A percentile compares a stretch with the other conserved stretches of the same genome.
These are phyloP conservation scores for Hypoxylon sp. DNA, from an alignment of 2,329 filamentous ascomycete genomes.

Conservation along the genomic window DNA sequence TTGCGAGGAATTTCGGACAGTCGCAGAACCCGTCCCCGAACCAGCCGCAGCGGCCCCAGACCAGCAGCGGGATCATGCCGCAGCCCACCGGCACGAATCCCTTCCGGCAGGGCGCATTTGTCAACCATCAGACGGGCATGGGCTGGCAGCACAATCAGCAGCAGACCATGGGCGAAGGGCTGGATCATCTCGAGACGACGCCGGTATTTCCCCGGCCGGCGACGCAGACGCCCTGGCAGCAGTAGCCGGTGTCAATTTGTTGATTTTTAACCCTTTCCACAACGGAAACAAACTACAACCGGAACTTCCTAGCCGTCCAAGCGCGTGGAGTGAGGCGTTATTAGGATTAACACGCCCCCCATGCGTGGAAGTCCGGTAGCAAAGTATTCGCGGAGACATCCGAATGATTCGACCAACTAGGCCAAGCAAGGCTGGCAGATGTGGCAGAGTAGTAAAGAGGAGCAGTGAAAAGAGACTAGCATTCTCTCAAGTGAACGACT, in stretches of 20 bases:
- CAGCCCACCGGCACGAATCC: slow-evolving; percentile 93
- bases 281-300: too few species aligned
- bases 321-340: slow-evolving; percentile 44
- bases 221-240: slow-evolving; percentile 68
- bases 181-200: slow-evolving; percentile 81
- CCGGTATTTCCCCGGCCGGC: slow-evolving; percentile 86
- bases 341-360: slow-evolving; percentile 29
- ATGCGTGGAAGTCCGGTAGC: too few species aligned
- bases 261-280: too few species aligned
- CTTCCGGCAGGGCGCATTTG: slow-evolving; percentile 89
- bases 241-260: slow-evolving; percentile 44
- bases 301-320: too few species aligned
- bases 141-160: slow-evolving; percentile 86
- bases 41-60: slow-evolving; percentile 54
- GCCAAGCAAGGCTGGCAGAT: too few species aligned
- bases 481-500: not conserved
- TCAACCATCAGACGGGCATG: slow-evolving; percentile 86
- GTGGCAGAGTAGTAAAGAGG: too few species aligned
- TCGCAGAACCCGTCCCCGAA: slow-evolving; percentile 46
- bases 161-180: slow-evolving; percentile 79
- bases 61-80: slow-evolving; percentile 64
- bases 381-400: too few species aligned
- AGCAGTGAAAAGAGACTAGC: not conserved
- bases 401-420: too few species aligned
- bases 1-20: slow-evolving; percentile 58